Conservation (phyloP, 805 yeast species). For the Hyphopichia homilentoma region DNA sequence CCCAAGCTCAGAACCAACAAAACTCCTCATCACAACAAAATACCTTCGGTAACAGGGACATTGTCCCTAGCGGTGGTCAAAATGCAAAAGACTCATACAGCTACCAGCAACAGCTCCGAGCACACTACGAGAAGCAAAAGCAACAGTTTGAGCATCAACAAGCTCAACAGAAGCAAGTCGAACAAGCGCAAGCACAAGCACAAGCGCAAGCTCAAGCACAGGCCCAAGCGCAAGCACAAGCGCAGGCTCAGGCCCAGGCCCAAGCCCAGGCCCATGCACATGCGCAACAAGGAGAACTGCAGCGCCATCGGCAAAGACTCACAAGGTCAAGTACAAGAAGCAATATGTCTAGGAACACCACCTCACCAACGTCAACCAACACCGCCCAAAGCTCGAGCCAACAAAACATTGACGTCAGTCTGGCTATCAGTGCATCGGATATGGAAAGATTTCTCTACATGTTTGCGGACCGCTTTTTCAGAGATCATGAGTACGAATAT, state of each 20-base stretch:
- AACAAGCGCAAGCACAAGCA: conserved; percentile 7
- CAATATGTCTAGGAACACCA: conserved; percentile 7
- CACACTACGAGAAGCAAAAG: conserved; percentile 21
- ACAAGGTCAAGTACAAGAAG: conserved; percentile 1
- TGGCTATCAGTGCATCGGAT: conserved; percentile 23
- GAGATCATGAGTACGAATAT: conserved; percentile 36
- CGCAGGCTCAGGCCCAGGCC: conserved; percentile 9
- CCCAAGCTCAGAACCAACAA: conserved; percentile 2
- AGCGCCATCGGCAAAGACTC: conserved; percentile 4
- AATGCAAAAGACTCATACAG: conserved; percentile 4
- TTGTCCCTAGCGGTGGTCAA: conserved; percentile 3
- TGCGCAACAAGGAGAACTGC: conserved; percentile 4
- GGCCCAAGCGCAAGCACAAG: conserved; percentile 11
- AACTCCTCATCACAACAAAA: conserved; percentile 4
- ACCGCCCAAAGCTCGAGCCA: not conserved
- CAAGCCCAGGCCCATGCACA: conserved; percentile 7
- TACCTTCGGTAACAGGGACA: conserved; percentile 3
- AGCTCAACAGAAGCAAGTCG: conserved; percentile 9
- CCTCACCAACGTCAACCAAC: conserved; percentile 5
- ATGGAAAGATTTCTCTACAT: conserved; percentile 38
- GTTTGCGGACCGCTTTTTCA: conserved; percentile 41
- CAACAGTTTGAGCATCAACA: conserved; percentile 11
- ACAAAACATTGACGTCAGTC: conserved; percentile 3
- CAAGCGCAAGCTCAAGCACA: conserved; percentile 6
- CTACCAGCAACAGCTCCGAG: conserved; percentile 21